These are phyloP conservation scores for Claviceps fusiformis DNA, from an alignment of 2,329 filamentous ascomycete species.

Conservation along the genomic window DNA sequence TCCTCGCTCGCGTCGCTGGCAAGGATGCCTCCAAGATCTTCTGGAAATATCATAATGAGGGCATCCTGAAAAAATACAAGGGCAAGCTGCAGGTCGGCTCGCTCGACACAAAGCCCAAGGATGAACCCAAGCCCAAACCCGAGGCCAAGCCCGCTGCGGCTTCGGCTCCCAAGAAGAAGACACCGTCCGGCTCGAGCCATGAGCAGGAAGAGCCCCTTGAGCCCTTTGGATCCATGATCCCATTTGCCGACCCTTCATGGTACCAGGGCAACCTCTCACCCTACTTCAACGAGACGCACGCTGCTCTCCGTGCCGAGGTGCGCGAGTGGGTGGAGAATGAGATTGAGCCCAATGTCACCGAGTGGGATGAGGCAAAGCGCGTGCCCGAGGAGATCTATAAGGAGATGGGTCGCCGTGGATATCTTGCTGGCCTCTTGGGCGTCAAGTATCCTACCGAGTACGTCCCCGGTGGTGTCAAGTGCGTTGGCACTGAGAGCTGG, in stretches of 20 bases:
- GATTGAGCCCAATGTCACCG: slow-evolving; percentile 80
- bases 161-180: slow-evolving; percentile 18
- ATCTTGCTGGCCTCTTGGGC: slow-evolving; percentile 83
- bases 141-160: slow-evolving; percentile 13
- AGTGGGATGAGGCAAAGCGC: slow-evolving; percentile 93
- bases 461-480: slow-evolving; percentile 52
- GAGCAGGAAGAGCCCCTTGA: slow-evolving; percentile 61
- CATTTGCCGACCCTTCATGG: slow-evolving; percentile 87
- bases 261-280: slow-evolving; percentile 92
- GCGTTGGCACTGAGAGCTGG: slow-evolving; percentile 79
- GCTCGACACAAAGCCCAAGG: slow-evolving; percentile 72
- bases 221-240: slow-evolving; percentile 72
- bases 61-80: slow-evolving; percentile 78
- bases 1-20: slow-evolving; percentile 47
- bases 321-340: slow-evolving; percentile 83
- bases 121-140: slow-evolving; percentile 35
- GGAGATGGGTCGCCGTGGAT: slow-evolving; percentile 85
- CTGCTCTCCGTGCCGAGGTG: slow-evolving; percentile 76
- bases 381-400: slow-evolving; percentile 87
- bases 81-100: slow-evolving; percentile 69
- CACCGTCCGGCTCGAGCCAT: slow-evolving; percentile 17
- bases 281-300: slow-evolving; percentile 92
- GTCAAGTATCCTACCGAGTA: slow-evolving; percentile 68
- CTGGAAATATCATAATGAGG: slow-evolving; percentile 71
- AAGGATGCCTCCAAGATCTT: slow-evolving; percentile 56